Evolutionary conservation across 2,329 filamentous ascomycete species (phyloP).

Genomic region (Monilinia fructigena): DNA sequence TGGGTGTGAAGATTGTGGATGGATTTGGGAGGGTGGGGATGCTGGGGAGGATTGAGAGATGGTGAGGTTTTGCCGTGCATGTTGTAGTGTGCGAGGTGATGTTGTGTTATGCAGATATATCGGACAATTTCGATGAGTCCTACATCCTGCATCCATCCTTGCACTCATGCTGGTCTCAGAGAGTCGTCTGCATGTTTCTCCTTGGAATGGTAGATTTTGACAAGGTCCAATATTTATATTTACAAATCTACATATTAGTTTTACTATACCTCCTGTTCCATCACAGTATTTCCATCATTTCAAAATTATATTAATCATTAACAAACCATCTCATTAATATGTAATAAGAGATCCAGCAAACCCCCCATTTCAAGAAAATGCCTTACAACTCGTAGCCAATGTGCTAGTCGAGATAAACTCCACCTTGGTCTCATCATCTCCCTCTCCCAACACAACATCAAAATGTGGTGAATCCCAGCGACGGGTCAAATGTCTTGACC

Average conservation of each 20-base stretch:
- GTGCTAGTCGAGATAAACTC: not conserved
- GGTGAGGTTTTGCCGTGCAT: not conserved
- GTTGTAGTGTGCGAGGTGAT: not conserved
- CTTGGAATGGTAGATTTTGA: not conserved
- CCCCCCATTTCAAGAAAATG: not conserved
- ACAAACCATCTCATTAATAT: not conserved
- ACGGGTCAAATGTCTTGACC: not conserved
- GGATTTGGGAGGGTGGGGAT: conserved; percentile 38
- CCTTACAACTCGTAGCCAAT: not conserved
- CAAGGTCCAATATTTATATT: not conserved
- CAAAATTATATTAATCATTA: not conserved
- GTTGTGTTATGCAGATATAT: not conserved
- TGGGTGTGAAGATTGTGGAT: conserved; percentile 35
- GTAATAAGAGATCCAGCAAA: not conserved
- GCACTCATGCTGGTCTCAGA: not conserved
- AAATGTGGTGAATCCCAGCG: not conserved
- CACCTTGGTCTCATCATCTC: not conserved
- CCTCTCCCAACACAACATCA: conserved; percentile 7
- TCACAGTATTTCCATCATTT: not conserved
- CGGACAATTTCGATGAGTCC: not conserved
- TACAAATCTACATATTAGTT: not conserved
- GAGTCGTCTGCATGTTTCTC: not conserved
- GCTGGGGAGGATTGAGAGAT: conserved; percentile 37
- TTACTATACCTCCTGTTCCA: not conserved
- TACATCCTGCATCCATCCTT: not conserved